Percentiles rank a stretch among this genome's conserved stretches.
These are phyloP conservation scores for Xylaria arbuscula DNA, from an alignment of 2,329 filamentous ascomycete genomes.

Conservation along the genomic window DNA sequence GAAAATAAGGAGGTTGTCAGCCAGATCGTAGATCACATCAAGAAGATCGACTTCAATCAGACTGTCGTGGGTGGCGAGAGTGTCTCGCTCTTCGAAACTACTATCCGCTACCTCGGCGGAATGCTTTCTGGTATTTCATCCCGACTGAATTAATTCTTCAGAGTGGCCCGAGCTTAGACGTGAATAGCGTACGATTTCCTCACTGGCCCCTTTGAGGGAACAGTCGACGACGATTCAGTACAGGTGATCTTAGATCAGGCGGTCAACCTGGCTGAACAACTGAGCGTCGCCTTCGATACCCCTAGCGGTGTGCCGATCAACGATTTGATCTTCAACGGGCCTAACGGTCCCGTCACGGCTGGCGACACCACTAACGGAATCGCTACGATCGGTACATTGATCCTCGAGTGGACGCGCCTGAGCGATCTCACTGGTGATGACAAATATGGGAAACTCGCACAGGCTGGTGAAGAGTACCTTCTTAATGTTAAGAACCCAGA, in stretches of 20 bases:
- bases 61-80: conserved; percentile 58
- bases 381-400: conserved; percentile 80
- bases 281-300: conserved; percentile 83
- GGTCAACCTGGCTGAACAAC: conserved; percentile 73
- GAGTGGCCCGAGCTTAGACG: conserved; percentile 30
- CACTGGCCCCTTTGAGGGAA: conserved; percentile 69
- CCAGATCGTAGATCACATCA: conserved; percentile 76
- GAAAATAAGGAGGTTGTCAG: conserved; percentile 73
- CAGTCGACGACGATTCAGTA: conserved; percentile 62
- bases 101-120: conserved; percentile 86
- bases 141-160: conserved; percentile 18
- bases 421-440: conserved; percentile 77
- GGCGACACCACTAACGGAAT: conserved; percentile 71
- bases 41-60: conserved; percentile 75
- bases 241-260: conserved; percentile 74
- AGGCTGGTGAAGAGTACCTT: conserved; percentile 76
- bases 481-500: conserved; percentile 70
- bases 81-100: conserved; percentile 89
- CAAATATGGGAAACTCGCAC: conserved; percentile 73
- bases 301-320: conserved; percentile 80
- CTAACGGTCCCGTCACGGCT: conserved; percentile 35
- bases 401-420: conserved; percentile 86
- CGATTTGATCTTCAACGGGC: conserved; percentile 61
- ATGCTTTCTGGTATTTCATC: conserved; percentile 72
- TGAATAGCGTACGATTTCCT: conserved; percentile 74